Evolutionary conservation across 2,329 filamentous ascomycete species (phyloP), one percentile per base, ranked within the genome.

Genomic region (Aspergillus flavus): DNA sequence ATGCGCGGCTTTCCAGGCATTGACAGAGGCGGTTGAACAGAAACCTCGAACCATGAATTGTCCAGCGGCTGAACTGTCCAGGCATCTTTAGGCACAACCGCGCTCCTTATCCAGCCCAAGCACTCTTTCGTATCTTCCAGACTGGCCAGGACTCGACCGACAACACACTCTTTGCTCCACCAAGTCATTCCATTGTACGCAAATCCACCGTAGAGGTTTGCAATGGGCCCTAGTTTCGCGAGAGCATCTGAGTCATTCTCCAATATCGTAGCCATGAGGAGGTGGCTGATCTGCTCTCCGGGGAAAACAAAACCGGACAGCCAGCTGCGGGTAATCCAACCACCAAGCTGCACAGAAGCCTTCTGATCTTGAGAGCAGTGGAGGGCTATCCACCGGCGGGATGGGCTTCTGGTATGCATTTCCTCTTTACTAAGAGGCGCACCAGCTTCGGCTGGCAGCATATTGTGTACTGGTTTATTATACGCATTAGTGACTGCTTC

Each of bases 161-260:
- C 79, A 36, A 87, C 77, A 45, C 81, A 85, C 50, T 76, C 77
- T 69, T 86, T 86, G 69, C 84, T 86, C 85, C 85, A 88, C 80
- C 83, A 88, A 54, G 80, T 83, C 39, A 77, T 77, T 4, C 75
- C 78, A 9, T 75, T 68, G 63, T 84, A 85, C 30, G 84, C 71
- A 64, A 88, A 86, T 2, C 85, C 86, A 23, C 85, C 83, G 59
- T 85, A 82, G 0, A 87, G 74, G 66, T 85, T 84, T 0, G 81
- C 83, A 9, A 78, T 76, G 14, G 84, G 79, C 0, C 85, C 85
- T 1, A 87, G 75, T 30, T 73, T 73, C 23, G 75, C 70, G 9
- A 87, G 78, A 1, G 84, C 84, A 4, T 78, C 67, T 14, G 78
- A 76, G 61, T 85, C 83, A 65, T 86, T 87, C 63, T 87, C 85